These are phyloP conservation scores for Coelastrella sp. DNA, from an alignment of 139 green algal genomes.

Conservation along the genomic window DNA sequence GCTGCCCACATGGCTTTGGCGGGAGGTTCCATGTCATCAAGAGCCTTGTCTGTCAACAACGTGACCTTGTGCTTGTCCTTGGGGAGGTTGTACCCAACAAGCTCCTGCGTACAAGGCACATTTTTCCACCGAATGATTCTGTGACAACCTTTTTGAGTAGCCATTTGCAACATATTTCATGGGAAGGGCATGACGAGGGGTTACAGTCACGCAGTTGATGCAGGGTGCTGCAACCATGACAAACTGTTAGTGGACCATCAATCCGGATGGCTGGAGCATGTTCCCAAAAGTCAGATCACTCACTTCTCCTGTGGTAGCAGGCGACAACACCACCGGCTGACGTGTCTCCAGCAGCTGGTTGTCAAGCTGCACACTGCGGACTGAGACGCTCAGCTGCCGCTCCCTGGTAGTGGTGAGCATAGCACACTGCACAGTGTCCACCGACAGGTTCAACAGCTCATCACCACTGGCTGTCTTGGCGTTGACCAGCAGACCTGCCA, in stretches of 20 bases:
- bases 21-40: constrained; percentile 36
- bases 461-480: constrained; percentile 70
- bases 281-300: neutral
- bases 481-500: constrained; percentile 72
- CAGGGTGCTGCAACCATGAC: no score
- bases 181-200: no score
- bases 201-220: no score
- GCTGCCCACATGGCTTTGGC: neutral
- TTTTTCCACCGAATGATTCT: no score
- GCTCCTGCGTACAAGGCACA: neutral
- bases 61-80: constrained; percentile 5
- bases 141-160: no score
- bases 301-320: constrained; percentile 36
- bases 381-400: constrained; percentile 45
- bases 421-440: constrained; percentile 43
- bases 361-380: constrained; percentile 85
- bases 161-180: no score
- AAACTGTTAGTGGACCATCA: no score
- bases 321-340: constrained; percentile 84
- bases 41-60: constrained; percentile 39
- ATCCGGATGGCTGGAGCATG: no score
- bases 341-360: constrained; percentile 89
- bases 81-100: neutral
- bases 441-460: constrained; percentile 88
- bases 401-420: constrained; percentile 28